A percentile compares a stretch with the other conserved stretches of the same genome.
These are phyloP conservation scores for Crassisporium funariophilum DNA, from an alignment of 768 basidiomycete species.

Conservation along the genomic window DNA sequence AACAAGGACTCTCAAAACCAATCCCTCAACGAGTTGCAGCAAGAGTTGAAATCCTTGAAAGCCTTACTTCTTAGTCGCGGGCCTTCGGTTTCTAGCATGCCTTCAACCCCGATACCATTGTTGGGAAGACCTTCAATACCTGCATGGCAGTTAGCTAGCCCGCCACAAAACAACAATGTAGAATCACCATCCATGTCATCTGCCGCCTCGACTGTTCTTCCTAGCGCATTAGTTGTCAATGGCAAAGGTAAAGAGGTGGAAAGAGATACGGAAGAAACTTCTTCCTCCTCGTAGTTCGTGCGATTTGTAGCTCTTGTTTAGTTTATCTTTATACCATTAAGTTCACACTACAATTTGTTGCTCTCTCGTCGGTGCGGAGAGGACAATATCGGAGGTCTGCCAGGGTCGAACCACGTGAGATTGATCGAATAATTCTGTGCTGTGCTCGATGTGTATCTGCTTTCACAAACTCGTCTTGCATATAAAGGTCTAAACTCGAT, in stretches of 20 bases:
- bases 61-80: slow-evolving; percentile 81
- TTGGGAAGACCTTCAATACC: slow-evolving; percentile 77
- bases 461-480: too few species aligned
- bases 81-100: slow-evolving; percentile 47
- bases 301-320: too few species aligned
- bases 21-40: slow-evolving; percentile 84
- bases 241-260: slow-evolving; percentile 66
- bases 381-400: too few species aligned
- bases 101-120: slow-evolving; percentile 53
- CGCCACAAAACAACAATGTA: slow-evolving; percentile 23
- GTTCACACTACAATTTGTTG: too few species aligned
- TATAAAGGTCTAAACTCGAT: not conserved
- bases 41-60: slow-evolving; percentile 94
- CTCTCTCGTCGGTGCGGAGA: too few species aligned
- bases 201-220: slow-evolving; percentile 15
- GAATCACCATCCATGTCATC: slow-evolving; percentile 17
- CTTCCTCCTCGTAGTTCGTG: slow-evolving; percentile 2
- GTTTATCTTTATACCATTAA: too few species aligned
- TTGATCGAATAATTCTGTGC: too few species aligned
- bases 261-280: slow-evolving; percentile 2
- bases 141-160: slow-evolving; percentile 81
- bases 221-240: slow-evolving; percentile 25
- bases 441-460: too few species aligned
- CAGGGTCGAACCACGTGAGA: too few species aligned
- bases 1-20: slow-evolving; percentile 84